Percentiles rank a stretch among this genome's conserved stretches.
These are phyloP conservation scores for Alternaria sp. DNA, from an alignment of 2,329 filamentous ascomycete species.

Conservation along the genomic window DNA sequence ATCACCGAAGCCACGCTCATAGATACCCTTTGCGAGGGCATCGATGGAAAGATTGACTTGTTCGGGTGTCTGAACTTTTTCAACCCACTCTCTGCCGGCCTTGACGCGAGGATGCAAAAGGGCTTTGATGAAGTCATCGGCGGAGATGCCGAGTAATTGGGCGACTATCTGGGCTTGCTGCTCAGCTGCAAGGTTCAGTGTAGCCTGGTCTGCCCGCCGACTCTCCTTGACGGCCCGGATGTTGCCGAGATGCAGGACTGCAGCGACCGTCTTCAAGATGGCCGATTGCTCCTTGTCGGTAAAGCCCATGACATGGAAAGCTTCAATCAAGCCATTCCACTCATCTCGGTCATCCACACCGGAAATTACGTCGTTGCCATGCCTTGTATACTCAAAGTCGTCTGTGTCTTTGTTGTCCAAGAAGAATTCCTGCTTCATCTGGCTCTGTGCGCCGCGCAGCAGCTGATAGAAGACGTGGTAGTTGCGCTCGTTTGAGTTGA, in stretches of 20 bases:
- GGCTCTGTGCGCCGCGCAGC: conserved; percentile 77
- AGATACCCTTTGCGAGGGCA: conserved; percentile 94
- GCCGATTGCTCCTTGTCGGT: conserved; percentile 80
- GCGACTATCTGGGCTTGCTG: conserved; percentile 80
- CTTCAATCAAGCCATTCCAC: conserved; percentile 89
- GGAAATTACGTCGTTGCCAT: conserved; percentile 88
- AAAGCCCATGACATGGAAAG: conserved; percentile 94
- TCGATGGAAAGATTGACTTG: conserved; percentile 91
- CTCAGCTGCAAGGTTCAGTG: conserved; percentile 76
- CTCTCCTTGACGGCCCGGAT: conserved; percentile 90
- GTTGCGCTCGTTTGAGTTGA: conserved; percentile 88
- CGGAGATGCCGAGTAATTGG: conserved; percentile 79
- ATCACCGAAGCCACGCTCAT: conserved; percentile 93
- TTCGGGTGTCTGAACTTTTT: conserved; percentile 96
- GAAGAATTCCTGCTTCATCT: conserved; percentile 77
- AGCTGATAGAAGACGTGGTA: conserved; percentile 99
- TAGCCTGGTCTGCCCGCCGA: conserved; percentile 86
- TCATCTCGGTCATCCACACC: conserved; percentile 91
- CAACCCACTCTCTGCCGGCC: conserved; percentile 96
- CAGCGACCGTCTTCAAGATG: conserved; percentile 86
- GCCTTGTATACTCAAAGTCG: conserved; percentile 89
- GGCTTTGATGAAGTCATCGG: conserved; percentile 86
- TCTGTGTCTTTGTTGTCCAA: conserved; percentile 77
- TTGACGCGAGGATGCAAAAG: conserved; percentile 93
- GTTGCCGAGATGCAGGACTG: conserved; percentile 92